Evolutionary conservation across 768 basidiomycete species (phyloP).

Genomic region (Stropharia rugosoannulata): DNA sequence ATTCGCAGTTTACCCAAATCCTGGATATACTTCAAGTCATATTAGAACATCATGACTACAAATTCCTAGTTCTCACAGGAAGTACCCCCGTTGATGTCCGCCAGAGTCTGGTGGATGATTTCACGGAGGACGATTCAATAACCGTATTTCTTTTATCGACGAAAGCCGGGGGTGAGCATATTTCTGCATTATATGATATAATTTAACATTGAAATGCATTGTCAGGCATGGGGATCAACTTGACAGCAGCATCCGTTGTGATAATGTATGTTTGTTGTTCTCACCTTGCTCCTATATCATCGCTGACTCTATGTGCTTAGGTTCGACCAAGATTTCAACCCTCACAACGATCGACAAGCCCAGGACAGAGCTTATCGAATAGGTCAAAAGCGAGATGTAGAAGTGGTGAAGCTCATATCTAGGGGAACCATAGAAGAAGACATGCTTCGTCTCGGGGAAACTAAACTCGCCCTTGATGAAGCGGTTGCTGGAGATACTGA

Average conservation of each 20-base stretch:
- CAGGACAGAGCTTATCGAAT: conserved; percentile 98
- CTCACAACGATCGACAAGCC: conserved; percentile 96
- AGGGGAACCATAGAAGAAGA: conserved; percentile 95
- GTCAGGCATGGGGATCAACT: conserved; percentile 88
- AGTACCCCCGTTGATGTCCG: conserved; percentile 92
- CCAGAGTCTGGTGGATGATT: conserved; percentile 93
- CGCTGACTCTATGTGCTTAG: conserved; percentile 29
- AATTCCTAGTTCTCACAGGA: conserved; percentile 86
- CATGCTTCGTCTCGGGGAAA: conserved; percentile 86
- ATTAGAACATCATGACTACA: conserved; percentile 67
- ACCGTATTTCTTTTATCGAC: conserved; percentile 89
- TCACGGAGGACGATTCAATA: conserved; percentile 85
- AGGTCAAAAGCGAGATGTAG: conserved; percentile 91
- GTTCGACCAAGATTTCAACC: conserved; percentile 99
- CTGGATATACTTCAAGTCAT: conserved; percentile 90
- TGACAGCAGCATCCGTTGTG: conserved; percentile 94
- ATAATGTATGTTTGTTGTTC: conserved; percentile 64
- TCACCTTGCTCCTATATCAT: not conserved
- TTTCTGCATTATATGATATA: not conserved
- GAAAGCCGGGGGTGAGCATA: conserved; percentile 69
- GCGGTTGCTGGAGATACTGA: conserved; percentile 86
- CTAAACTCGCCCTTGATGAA: conserved; percentile 90
- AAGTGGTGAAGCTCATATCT: conserved; percentile 92
- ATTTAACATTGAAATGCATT: conserved; percentile 4
- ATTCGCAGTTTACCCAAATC: conserved; percentile 85